Evolutionary conservation across 1,284 basidiomycete species (phyloP).

Genomic region (Trichosporon inkin): DNA sequence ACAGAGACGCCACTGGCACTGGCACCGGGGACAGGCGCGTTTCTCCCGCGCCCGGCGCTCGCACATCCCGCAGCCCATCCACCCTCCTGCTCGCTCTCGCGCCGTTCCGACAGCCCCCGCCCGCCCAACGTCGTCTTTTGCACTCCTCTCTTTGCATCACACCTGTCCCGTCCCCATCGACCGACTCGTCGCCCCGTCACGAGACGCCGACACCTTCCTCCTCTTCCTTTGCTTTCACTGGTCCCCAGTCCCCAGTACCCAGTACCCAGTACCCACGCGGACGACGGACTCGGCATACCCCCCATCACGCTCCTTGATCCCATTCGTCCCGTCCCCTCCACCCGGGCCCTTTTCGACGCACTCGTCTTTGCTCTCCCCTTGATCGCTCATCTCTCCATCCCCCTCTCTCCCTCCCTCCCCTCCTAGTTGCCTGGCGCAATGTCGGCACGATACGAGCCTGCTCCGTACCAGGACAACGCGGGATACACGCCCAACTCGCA

Average conservation of each 20-base stretch:
- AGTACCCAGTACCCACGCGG: neutral
- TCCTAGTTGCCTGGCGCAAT: neutral
- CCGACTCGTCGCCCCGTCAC: no score
- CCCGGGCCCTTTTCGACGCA: neutral
- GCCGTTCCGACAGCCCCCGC: no score
- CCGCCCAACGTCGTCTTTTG: no score
- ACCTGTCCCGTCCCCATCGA: no score
- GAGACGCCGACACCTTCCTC: no score
- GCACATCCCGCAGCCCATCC: no score
- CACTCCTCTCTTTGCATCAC: no score
- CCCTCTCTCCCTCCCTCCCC: neutral
- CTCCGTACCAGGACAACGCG: conserved; percentile 1
- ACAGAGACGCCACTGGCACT: no score
- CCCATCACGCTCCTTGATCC: neutral
- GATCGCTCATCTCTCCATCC: conserved; percentile 2
- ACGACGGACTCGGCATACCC: neutral
- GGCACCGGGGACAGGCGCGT: no score
- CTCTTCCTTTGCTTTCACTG: neutral
- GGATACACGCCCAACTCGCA: conserved; percentile 1
- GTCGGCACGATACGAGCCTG: conserved; percentile 8
- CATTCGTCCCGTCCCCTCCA: neutral
- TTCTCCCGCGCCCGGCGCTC: no score
- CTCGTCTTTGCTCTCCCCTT: neutral
- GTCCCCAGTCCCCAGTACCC: no score
- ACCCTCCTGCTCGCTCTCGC: no score